Evolutionary conservation across 139 green algal genomes (phyloP).

Genomic region (Auxenochlorella pyrenoidosa): DNA sequence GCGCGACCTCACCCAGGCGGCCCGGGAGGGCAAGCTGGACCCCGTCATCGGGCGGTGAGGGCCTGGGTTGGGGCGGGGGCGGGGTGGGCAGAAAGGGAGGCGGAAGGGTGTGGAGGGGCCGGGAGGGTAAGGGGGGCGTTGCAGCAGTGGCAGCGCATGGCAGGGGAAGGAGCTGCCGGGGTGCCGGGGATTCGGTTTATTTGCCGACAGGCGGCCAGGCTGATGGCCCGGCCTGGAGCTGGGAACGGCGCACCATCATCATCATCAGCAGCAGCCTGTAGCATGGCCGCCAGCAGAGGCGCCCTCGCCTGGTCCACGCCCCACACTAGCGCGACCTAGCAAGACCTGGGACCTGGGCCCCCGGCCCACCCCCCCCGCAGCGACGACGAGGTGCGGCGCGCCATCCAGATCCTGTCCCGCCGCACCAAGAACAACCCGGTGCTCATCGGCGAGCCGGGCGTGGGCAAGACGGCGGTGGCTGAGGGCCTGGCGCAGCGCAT

Average conservation of each 20-base stretch:
- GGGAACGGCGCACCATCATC: no score
- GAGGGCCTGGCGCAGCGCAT: conserved; percentile 98
- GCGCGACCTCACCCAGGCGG: conserved; percentile 89
- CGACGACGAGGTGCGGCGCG: conserved; percentile 72
- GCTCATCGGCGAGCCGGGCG: conserved; percentile 92
- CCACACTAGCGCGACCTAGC: not conserved
- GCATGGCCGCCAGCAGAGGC: no score
- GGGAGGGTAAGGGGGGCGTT: no score
- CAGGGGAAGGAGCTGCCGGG: no score
- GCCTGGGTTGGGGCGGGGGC: no score
- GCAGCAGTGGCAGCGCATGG: no score
- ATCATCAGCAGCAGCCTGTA: no score
- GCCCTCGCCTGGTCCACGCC: not conserved
- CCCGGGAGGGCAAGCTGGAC: conserved; percentile 84
- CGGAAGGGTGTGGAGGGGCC: not conserved
- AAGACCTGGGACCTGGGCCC: not conserved
- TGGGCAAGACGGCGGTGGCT: conserved; percentile 91
- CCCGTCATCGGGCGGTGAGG: conserved; percentile 83
- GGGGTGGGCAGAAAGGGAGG: no score
- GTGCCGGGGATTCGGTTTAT: no score
- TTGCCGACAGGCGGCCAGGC: not conserved
- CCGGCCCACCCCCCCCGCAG: not conserved
- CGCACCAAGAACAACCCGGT: conserved; percentile 99
- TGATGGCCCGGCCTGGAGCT: no score
- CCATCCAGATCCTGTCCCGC: conserved; percentile 90